These are phyloP conservation scores for Blastobotrys mokoenaii DNA, from an alignment of 805 yeast genomes.

Conservation along the genomic window DNA sequence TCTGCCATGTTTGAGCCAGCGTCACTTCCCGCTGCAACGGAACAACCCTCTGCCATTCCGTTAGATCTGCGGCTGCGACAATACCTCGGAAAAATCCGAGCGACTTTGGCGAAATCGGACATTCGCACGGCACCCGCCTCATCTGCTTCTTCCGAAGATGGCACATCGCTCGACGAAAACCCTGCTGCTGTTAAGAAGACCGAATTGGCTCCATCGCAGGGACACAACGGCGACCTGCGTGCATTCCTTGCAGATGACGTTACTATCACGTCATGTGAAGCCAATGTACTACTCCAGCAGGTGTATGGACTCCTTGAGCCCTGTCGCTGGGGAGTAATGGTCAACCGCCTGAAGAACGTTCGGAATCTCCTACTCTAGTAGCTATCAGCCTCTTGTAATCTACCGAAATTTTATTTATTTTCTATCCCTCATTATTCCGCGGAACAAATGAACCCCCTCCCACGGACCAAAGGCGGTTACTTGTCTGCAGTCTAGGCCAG, in stretches of 20 bases:
- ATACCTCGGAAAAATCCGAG: constrained; percentile 11
- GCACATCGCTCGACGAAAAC: neutral
- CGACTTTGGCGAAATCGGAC: constrained; percentile 5
- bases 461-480: no score
- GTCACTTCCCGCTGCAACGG: neutral
- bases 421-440: no score
- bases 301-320: constrained; percentile 8
- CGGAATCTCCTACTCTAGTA: neutral
- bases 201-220: neutral
- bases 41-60: neutral
- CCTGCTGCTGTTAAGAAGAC: neutral
- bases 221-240: neutral
- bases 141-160: neutral
- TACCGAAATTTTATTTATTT: no score
- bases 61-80: neutral
- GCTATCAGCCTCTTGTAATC: neutral
- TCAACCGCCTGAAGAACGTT: neutral
- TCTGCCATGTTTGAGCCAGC: neutral
- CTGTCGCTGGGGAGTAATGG: constrained; percentile 15
- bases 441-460: no score
- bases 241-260: constrained; percentile 4
- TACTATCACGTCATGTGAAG: constrained; percentile 9
- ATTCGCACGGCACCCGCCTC: neutral
- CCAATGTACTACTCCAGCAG: constrained; percentile 11
- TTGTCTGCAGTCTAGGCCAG: no score